Conservation (phyloP, 345 rosid species). For the Microcos paniculata region DNA sequence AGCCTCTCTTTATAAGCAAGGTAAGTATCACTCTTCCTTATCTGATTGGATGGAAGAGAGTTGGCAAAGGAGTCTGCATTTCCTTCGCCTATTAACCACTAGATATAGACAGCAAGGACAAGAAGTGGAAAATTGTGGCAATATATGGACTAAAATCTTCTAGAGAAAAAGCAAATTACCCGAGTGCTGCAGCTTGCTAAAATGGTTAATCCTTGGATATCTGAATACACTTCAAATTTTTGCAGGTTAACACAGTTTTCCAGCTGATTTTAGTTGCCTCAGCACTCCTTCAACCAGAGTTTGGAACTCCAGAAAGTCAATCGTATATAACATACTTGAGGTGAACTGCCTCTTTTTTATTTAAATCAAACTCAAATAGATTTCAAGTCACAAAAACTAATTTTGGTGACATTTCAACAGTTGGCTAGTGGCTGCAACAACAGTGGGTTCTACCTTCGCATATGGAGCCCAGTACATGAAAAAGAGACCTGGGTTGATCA, state of each 20-base stretch:
- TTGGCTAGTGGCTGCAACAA: constrained; percentile 84
- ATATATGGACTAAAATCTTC: background rate
- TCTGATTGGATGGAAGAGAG: background rate
- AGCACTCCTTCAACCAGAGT: constrained; percentile 90
- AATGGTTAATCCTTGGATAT: background rate
- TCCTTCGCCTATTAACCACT: background rate
- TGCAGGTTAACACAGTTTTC: constrained; percentile 91
- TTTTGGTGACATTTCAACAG: constrained; percentile 33
- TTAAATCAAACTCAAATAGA: background rate
- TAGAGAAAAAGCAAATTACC: background rate
- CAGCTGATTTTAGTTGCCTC: constrained; percentile 83
- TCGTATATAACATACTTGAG: constrained; percentile 72
- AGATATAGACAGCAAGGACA: background rate
- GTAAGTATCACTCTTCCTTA: constrained; percentile 26
- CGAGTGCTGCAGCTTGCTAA: background rate
- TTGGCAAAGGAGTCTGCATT: background rate
- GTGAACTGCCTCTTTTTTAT: constrained; percentile 29
- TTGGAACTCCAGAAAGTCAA: constrained; percentile 65
- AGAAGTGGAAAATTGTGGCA: background rate
- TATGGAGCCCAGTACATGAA: constrained; percentile 70
- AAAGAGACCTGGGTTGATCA: constrained; percentile 39
- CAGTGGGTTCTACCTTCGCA: constrained; percentile 75
- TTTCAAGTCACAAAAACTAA: background rate
- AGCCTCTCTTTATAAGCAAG: constrained; percentile 94
- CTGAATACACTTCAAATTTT: constrained; percentile 5